phyloP scores from a whole-genome alignment of 306 rosid genomes.

The Vigna angularis region DNA sequence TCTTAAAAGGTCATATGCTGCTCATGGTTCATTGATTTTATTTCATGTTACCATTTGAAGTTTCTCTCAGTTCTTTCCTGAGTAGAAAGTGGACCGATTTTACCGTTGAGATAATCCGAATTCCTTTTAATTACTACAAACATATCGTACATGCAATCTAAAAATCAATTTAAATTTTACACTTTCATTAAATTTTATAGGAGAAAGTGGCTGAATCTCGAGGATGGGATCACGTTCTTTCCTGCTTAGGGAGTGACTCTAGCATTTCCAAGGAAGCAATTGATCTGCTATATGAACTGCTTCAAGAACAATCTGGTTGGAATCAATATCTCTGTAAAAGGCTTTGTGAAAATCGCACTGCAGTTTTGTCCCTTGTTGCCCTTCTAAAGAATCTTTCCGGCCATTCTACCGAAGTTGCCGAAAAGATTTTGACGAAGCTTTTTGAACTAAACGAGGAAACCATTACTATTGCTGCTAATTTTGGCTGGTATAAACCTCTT shows the following conservation, averaged over 20 bases:
- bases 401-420: constrained; percentile 70
- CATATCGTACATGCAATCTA: neutral
- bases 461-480: constrained; percentile 63
- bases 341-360: constrained; percentile 61
- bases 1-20: neutral
- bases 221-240: constrained; percentile 74
- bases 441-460: constrained; percentile 64
- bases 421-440: constrained; percentile 67
- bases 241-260: constrained; percentile 64
- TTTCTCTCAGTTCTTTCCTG: constrained; percentile 14
- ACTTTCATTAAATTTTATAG: constrained; percentile 45
- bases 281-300: constrained; percentile 66
- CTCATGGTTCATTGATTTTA: constrained; percentile 17
- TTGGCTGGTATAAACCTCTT: constrained; percentile 85
- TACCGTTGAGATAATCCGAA: constrained; percentile 11
- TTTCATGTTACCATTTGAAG: neutral
- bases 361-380: constrained; percentile 64
- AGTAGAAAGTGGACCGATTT: constrained; percentile 17
- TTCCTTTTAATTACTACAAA: neutral
- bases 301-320: constrained; percentile 76
- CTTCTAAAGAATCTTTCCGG: constrained; percentile 54
- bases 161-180: constrained; percentile 29
- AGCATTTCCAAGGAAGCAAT: constrained; percentile 70
- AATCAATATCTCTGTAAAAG: constrained; percentile 63
- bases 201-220: constrained; percentile 63